Base-by-base conservation (phyloP, 495 filamentous ascomycete genomes). In the Neurospora terricola region DNA sequence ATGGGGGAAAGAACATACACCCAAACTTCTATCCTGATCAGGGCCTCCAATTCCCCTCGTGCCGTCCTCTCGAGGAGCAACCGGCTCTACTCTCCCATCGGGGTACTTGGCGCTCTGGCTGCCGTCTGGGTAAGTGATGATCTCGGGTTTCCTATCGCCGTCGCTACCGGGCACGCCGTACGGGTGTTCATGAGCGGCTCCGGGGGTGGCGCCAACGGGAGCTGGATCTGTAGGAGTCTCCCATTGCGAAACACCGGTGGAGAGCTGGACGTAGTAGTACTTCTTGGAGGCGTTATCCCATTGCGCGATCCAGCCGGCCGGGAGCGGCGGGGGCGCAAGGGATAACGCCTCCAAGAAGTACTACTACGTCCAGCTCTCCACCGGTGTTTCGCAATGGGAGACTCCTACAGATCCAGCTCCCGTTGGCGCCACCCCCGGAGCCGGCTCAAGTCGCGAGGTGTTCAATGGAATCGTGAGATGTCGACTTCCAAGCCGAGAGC, bases 211-310 rank as follows among this genome's bases (percentile, higher is more conserved):
- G 73, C 82, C 81, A 27, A 78, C 82, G 23, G 87, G 88, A 7
- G 86, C 89, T 43, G 90, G 84, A 71, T 90, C 84, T 23, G 89
- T 92, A 30, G 92, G 92, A 16, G 91, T 86, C 4, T 93, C 90
- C 92, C 92, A 95, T 81, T 92, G 91, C 62, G 90, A 92, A 36
- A 89, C 83, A 30, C 91, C 92, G 3, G 91, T 94, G 54, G 90
- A 87, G 43, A 92, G 84, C 76, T 94, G 90, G 38, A 95, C 92
- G 78, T 87, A 95, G 80, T 95, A 95, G 82, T 94, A 95, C 78
- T 91, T 90, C 62, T 88, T 87, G 70, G 86, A 89, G 62, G 84
- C 78, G 69, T 88, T 90, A 78, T 95, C 92, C 91, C 92, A 94
- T 81, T 95, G 92, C 23, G 92, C 90, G 74, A 94, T 91, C 91